These are phyloP conservation scores for Aristolochia californica DNA, from an alignment of 164 flowering plant genomes.

Conservation along the genomic window DNA sequence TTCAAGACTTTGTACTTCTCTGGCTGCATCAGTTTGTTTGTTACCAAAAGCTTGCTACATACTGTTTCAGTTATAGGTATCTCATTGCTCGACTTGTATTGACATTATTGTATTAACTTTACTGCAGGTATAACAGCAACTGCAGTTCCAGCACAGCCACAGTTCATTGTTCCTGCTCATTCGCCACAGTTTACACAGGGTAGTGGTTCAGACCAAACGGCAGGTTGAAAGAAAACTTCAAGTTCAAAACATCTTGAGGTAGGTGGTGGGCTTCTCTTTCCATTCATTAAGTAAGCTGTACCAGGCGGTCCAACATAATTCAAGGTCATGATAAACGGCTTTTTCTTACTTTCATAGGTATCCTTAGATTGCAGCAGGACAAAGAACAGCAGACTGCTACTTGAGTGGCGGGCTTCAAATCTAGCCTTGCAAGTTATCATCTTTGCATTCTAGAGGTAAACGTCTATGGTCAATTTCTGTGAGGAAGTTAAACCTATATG, in stretches of 20 bases:
- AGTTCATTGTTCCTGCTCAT: conserved; percentile 68
- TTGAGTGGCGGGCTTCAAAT: conserved; percentile 85
- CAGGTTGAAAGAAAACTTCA: conserved; percentile 59
- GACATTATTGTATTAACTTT: background rate
- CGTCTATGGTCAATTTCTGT: background rate
- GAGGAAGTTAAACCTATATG: background rate
- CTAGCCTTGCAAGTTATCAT: conserved; percentile 91
- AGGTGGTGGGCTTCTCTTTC: background rate
- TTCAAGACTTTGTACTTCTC: too few species aligned
- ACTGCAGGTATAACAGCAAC: conserved; percentile 56
- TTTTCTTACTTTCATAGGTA: conserved; percentile 26
- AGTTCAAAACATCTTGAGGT: conserved; percentile 38
- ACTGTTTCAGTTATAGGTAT: too few species aligned
- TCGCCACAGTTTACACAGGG: conserved; percentile 76
- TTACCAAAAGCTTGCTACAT: too few species aligned
- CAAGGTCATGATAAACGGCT: too few species aligned
- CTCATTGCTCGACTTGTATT: too few species aligned
- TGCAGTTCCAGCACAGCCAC: conserved; percentile 66
- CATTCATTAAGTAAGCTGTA: background rate
- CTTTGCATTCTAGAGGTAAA: conserved; percentile 91
- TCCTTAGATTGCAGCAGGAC: conserved; percentile 97
- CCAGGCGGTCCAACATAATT: background rate
- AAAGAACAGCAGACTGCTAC: conserved; percentile 89
- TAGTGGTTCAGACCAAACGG: conserved; percentile 77
- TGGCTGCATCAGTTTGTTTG: too few species aligned